These are phyloP conservation scores for Kwoniella heveanensis DNA, from an alignment of 768 basidiomycete species.

Conservation along the genomic window DNA sequence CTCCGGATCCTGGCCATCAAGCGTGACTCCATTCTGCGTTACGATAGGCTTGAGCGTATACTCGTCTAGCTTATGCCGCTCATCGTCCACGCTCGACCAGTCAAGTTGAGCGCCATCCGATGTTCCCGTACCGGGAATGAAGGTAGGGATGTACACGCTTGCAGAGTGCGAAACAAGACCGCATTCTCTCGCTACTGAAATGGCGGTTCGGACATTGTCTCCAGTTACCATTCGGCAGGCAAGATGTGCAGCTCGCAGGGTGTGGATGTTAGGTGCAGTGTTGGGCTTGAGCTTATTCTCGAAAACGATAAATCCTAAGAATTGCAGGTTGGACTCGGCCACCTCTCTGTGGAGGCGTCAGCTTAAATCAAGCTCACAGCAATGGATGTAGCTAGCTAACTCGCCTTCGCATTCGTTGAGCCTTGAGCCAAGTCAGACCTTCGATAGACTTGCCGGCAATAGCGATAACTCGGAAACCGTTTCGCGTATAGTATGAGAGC, in stretches of 20 bases:
- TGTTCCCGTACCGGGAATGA: conserved; percentile 66
- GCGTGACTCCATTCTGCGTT: conserved; percentile 62
- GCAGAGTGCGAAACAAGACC: conserved; percentile 81
- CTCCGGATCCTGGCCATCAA: conserved; percentile 71
- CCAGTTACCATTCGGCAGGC: conserved; percentile 98
- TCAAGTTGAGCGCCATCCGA: conserved; percentile 65
- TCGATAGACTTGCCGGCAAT: conserved; percentile 96
- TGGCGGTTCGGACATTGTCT: conserved; percentile 93
- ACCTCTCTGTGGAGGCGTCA: conserved; percentile 68
- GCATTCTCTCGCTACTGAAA: conserved; percentile 95
- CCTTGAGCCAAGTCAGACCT: conserved; percentile 92
- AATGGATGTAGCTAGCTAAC: conserved; percentile 31
- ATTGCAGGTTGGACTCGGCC: conserved; percentile 84
- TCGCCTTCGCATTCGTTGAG: conserved; percentile 91
- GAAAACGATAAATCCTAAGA: conserved; percentile 94
- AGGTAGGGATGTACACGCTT: conserved; percentile 82
- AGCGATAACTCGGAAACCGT: conserved; percentile 96
- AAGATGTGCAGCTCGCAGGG: conserved; percentile 82
- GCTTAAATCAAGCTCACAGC: conserved; percentile 10
- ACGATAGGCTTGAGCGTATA: conserved; percentile 79
- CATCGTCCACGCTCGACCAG: conserved; percentile 92
- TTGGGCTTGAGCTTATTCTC: conserved; percentile 96
- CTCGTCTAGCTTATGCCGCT: conserved; percentile 76
- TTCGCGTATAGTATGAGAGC: conserved; percentile 91
- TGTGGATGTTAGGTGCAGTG: conserved; percentile 85